Base-by-base conservation (phyloP, 345 rosid genomes). In the Trapa bicornis region DNA sequence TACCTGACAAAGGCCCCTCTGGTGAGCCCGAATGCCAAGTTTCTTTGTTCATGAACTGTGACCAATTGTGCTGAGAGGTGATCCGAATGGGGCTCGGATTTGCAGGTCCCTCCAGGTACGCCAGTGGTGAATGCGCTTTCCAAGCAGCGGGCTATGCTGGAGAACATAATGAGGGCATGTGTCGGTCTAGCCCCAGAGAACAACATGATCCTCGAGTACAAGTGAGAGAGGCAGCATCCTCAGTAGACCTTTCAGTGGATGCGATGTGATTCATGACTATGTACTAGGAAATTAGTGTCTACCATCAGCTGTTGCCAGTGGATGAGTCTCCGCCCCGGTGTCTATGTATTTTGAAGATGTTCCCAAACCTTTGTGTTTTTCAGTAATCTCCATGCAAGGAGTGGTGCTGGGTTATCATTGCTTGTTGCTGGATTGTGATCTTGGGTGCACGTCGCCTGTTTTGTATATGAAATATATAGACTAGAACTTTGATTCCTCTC, bases 1-100 rank as follows among this genome's bases (percentile, higher is more conserved):
- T 94, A 94, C 86, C 92, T 94, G 67, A 89, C 88, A 71, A 94
- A 91, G 87, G 97, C 99, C 63, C 99, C 99, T 71, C 91, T 94
- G 22, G 99, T 94, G 81, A 81, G 96, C 66, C 63, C 1, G 2
- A 9, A n/a, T 54, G 1, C 57, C 11, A 13, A 15, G 17, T 50
- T 50, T 2, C 3, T 50, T 15, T 2, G 6, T 50, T 4, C 36
- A 6, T 57, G 61, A 22, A 57, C 11, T 10, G 11, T 2, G 32
- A 22, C 37, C 32, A 22, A 22, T 17, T 29, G 29, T 54, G 29
- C 33, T 17, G 9, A 5, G 9, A 10, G 29, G 2, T 57, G 29
- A 67, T 11, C 17, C 12, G 16, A n/a, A 47, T 66, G 14, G 37
- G 29, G 56, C 0, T 15, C 17, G 17, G 29, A 7, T 39, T 35